These are phyloP conservation scores for Cercospora beticola DNA, from an alignment of 2,329 filamentous ascomycete genomes.

Conservation along the genomic window DNA sequence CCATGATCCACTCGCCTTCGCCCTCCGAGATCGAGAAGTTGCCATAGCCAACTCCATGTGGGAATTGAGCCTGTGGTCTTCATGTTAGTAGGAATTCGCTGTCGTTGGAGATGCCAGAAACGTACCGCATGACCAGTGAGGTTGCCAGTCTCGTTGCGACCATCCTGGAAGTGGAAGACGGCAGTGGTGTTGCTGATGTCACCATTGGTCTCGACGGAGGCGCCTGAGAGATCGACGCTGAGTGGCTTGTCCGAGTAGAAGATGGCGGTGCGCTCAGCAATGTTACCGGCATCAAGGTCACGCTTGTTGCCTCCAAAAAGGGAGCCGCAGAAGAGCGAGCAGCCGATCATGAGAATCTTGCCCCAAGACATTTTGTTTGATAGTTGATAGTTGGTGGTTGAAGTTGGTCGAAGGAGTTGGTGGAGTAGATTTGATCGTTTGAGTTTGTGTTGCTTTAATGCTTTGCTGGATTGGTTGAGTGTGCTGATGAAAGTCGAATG, in stretches of 20 bases:
- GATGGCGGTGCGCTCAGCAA: neutral
- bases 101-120: neutral
- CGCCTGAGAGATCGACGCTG: neutral
- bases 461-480: neutral
- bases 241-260: neutral
- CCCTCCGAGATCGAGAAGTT: neutral
- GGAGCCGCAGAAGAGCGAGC: neutral
- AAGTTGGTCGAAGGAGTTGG: neutral
- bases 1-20: slow-evolving; percentile 1
- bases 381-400: neutral
- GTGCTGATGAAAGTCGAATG: neutral
- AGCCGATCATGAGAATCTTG: neutral
- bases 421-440: neutral
- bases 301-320: neutral
- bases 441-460: neutral
- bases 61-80: neutral
- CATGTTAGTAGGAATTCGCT: neutral
- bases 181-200: neutral
- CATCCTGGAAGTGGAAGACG: neutral
- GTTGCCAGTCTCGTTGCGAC: neutral
- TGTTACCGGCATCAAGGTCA: neutral
- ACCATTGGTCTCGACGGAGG: neutral
- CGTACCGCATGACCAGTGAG: neutral
- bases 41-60: neutral
- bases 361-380: neutral